Evolutionary conservation across 495 filamentous ascomycete species (phyloP).

Genomic region (Aspergillus baeticus): DNA sequence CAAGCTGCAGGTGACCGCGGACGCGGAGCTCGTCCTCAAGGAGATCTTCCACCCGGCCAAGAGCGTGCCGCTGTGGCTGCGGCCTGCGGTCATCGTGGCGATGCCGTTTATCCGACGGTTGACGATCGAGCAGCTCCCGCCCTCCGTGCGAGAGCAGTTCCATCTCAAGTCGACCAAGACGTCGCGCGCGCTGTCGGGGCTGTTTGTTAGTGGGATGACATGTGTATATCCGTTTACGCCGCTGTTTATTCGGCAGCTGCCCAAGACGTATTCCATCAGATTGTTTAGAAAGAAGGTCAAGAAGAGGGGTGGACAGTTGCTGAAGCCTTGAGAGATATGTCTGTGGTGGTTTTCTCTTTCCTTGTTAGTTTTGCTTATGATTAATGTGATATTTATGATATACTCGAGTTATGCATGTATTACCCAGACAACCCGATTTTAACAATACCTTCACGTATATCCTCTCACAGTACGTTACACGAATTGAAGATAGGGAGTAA

Average conservation of each 20-base stretch:
- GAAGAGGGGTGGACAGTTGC: slow-evolving; percentile 7
- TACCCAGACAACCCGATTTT: too few relatives aligned
- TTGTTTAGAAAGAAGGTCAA: slow-evolving; percentile 2
- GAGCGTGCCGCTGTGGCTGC: neutral
- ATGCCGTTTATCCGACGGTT: slow-evolving; percentile 26
- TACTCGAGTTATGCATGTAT: too few relatives aligned
- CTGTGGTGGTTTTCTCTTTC: neutral
- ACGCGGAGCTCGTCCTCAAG: neutral
- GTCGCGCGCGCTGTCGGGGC: neutral
- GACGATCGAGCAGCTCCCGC: slow-evolving; percentile 30
- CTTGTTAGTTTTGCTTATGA: too few relatives aligned
- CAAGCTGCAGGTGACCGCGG: neutral
- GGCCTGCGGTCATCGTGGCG: slow-evolving; percentile 12
- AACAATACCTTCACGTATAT: too few relatives aligned
- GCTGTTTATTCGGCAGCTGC: slow-evolving; percentile 1
- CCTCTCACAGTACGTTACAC: too few relatives aligned
- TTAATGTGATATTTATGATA: too few relatives aligned
- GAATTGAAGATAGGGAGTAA: too few relatives aligned
- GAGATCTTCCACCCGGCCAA: slow-evolving; percentile 2
- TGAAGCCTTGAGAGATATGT: neutral
- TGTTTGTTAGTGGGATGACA: neutral
- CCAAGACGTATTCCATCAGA: slow-evolving; percentile 5
- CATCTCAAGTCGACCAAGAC: slow-evolving; percentile 17
- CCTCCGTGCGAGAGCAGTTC: slow-evolving; percentile 24
- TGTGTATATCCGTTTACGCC: slow-evolving; percentile 6